Conservation (phyloP, 2,329 filamentous ascomycete genomes). For the Apiospora malaysiana region DNA sequence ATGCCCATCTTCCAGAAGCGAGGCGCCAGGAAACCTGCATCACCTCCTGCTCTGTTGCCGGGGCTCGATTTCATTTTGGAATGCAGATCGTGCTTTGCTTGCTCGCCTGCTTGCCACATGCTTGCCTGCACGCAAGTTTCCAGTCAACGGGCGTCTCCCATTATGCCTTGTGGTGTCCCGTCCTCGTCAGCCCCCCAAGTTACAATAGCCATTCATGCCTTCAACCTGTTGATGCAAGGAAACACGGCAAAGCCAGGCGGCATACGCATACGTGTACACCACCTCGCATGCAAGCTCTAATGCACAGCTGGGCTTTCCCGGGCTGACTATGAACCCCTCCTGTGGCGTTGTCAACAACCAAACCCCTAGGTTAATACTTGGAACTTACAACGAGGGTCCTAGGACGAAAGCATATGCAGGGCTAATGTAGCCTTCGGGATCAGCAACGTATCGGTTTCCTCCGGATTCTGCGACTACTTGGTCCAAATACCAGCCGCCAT, state of each 20-base stretch:
- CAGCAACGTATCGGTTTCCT: conserved; percentile 5
- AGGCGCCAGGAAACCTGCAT: background rate
- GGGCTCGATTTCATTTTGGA: background rate
- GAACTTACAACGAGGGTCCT: background rate
- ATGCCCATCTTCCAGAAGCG: background rate
- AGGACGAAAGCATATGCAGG: background rate
- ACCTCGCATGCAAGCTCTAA: background rate
- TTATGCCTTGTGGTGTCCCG: background rate
- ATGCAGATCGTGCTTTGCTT: background rate
- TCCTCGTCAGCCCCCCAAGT: background rate
- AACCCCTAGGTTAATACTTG: background rate
- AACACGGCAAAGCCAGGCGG: background rate
- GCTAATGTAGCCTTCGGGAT: conserved; percentile 11
- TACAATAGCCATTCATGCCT: background rate
- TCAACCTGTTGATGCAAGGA: background rate
- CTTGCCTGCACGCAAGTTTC: background rate
- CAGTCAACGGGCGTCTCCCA: background rate
- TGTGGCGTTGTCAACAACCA: background rate
- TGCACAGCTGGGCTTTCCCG: background rate
- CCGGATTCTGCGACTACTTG: background rate
- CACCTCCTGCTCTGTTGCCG: background rate
- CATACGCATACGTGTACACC: conserved; percentile 13
- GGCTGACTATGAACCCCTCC: background rate
- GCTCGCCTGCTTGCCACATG: background rate
- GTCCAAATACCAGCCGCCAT: background rate